Evolutionary conservation across 345 rosid species (phyloP).

Genomic region (Orychophragmus violaceus): DNA sequence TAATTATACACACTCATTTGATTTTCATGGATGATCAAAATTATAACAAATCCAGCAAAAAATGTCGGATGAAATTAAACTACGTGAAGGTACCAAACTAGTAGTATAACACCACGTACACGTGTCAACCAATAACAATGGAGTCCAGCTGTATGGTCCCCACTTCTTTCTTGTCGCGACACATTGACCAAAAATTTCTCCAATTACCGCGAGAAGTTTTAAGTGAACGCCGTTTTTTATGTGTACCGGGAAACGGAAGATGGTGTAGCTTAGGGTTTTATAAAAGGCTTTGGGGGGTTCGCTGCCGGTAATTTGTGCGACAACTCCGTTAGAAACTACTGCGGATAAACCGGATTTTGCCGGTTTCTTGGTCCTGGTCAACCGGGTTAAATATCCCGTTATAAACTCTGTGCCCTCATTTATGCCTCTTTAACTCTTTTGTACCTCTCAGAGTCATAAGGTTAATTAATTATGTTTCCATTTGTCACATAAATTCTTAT

Average conservation of each 20-base stretch:
- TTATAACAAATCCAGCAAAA: conserved; percentile 19
- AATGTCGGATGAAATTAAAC: neutral
- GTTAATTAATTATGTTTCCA: neutral
- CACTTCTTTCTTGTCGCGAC: neutral
- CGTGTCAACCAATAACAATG: neutral
- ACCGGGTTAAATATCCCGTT: conserved; percentile 31
- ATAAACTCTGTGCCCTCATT: conserved; percentile 22
- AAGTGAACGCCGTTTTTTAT: neutral
- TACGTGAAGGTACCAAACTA: neutral
- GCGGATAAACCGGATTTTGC: conserved; percentile 31
- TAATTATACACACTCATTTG: conserved; percentile 15
- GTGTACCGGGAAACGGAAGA: neutral
- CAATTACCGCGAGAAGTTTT: too few relatives aligned
- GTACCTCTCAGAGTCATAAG: neutral
- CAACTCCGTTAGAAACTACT: neutral
- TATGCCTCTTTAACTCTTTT: neutral
- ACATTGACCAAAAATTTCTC: neutral
- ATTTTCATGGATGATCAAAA: conserved; percentile 15
- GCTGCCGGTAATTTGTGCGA: neutral
- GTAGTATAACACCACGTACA: neutral
- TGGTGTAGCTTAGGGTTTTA: neutral
- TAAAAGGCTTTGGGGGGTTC: neutral
- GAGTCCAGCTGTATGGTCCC: neutral
- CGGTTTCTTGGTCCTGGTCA: conserved; percentile 21
- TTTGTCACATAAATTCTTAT: neutral